Percentiles rank a stretch among this genome's conserved stretches.
These are phyloP conservation scores for Hygrocybe punicea DNA, from an alignment of 768 basidiomycete genomes.

Conservation along the genomic window DNA sequence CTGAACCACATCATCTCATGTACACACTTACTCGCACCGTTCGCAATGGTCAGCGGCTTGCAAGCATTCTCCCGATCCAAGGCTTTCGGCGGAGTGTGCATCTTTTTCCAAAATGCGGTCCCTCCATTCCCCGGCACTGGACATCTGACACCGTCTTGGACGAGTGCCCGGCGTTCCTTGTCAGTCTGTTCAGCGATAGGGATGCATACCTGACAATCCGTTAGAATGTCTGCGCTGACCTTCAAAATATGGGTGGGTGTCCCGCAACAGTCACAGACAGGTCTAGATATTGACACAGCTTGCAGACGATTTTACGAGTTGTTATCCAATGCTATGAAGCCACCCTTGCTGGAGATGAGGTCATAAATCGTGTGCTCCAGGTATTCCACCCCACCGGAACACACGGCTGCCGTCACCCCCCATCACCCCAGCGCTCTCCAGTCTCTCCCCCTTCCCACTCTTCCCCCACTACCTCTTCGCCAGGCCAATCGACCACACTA, in stretches of 20 bases:
- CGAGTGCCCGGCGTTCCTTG: conserved; percentile 24
- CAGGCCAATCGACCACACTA: too few species aligned
- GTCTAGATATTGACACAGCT: not conserved
- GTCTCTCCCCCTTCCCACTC: too few species aligned
- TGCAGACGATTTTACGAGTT: too few species aligned
- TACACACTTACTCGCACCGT: conserved; percentile 14
- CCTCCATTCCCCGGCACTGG: conserved; percentile 28
- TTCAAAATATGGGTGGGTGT: not conserved
- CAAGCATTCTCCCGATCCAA: conserved; percentile 26
- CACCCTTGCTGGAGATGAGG: too few species aligned
- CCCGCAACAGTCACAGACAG: not conserved
- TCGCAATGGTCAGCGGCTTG: conserved; percentile 8
- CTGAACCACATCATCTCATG: conserved; percentile 17
- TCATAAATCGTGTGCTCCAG: too few species aligned
- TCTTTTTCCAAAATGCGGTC: conserved; percentile 31
- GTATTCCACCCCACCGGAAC: too few species aligned
- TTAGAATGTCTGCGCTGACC: not conserved
- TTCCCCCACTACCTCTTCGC: too few species aligned
- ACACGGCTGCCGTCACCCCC: too few species aligned
- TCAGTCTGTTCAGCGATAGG: conserved; percentile 29
- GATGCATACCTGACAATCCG: conserved; percentile 8
- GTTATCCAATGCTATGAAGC: too few species aligned
- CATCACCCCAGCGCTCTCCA: too few species aligned
- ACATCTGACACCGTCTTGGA: conserved; percentile 33
- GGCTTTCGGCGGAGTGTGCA: conserved; percentile 30